Base-by-base conservation (phyloP, 345 rosid species). In the Linum lewisii region DNA sequence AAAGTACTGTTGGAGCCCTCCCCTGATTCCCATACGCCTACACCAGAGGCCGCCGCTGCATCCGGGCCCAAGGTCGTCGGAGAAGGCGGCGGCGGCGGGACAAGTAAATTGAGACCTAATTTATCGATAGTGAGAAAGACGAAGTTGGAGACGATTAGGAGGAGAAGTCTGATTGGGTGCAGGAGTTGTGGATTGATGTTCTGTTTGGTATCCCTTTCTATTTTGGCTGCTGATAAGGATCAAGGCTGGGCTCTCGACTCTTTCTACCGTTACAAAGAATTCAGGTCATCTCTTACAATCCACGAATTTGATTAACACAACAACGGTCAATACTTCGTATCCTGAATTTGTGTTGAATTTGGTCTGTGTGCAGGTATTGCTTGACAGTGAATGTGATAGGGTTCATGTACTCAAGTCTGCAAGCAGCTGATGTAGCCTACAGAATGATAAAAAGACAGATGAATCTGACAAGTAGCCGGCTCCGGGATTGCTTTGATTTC, bases 211-310 rank as follows among this genome's bases (percentile, higher is more conserved):
- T 84, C 96, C 7, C 81, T 88, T 59, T 84, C 95, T 1, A 69
- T 91, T 24, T 68, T 91, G 85, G 92, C 85, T 32, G 83, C 95
- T 51, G 98, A 91, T 63, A 81, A 64, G 77, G 73, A 86, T 69
- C 81, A 85, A 64, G 98, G 96, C 49, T 88, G 96, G 96, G 92
- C 96, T 26, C 69, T 77, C 65, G 98, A 91, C 72, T 88, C 98
- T 65, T 88, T 88, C 81, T 65, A 78, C 73, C 69, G 66, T 9
- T 91, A 88, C 90, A 76, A 76, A 71, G 96, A 91, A 69, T 86
- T 88, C 87, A 88, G 96, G 96, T 90, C 3, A 56, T 3, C 0
- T 57, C 7, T 1, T 13, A 50, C 0, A 22, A 22, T n/a, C 22
- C 34, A 3, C 7, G 34, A 29, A 29, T 29, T 29, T 29, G n/a